Conservation (phyloP, 768 basidiomycete species). For the Pleurotus tuber-regium region DNA sequence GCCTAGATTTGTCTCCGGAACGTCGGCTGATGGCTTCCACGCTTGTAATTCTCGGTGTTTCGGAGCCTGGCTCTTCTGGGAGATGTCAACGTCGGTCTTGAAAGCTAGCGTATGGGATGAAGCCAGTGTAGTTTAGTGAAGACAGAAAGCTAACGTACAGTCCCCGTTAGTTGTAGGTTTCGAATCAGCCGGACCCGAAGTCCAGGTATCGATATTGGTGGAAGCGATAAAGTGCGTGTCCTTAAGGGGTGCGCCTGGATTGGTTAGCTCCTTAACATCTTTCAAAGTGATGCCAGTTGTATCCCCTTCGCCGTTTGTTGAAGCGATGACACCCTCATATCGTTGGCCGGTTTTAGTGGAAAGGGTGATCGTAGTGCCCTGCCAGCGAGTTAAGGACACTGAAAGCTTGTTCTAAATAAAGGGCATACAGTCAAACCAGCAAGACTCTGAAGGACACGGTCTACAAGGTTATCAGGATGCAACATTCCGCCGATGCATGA, state of each 20-base stretch:
- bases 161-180: slow-evolving; percentile 67
- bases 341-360: slow-evolving; percentile 66
- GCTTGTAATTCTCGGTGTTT: slow-evolving; percentile 81
- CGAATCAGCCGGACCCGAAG: slow-evolving; percentile 67
- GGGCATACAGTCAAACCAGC: slow-evolving; percentile 68
- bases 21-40: slow-evolving; percentile 57
- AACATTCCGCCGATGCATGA: slow-evolving; percentile 46
- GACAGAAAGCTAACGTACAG: slow-evolving; percentile 43
- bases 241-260: slow-evolving; percentile 65
- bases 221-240: slow-evolving; percentile 69
- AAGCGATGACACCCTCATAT: slow-evolving; percentile 69
- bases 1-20: slow-evolving; percentile 23
- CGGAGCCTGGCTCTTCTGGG: slow-evolving; percentile 43
- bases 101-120: slow-evolving; percentile 49
- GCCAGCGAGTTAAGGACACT: slow-evolving; percentile 8
- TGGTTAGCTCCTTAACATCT: slow-evolving; percentile 72
- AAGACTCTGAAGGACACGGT: slow-evolving; percentile 62
- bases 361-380: slow-evolving; percentile 80
- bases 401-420: background rate
- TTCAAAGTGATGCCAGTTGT: slow-evolving; percentile 70
- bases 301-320: slow-evolving; percentile 63
- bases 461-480: slow-evolving; percentile 44
- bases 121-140: background rate
- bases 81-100: slow-evolving; percentile 81
- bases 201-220: slow-evolving; percentile 70